Conservation (phyloP, 257 asterid genomes). For the Fraxinus excelsior region DNA sequence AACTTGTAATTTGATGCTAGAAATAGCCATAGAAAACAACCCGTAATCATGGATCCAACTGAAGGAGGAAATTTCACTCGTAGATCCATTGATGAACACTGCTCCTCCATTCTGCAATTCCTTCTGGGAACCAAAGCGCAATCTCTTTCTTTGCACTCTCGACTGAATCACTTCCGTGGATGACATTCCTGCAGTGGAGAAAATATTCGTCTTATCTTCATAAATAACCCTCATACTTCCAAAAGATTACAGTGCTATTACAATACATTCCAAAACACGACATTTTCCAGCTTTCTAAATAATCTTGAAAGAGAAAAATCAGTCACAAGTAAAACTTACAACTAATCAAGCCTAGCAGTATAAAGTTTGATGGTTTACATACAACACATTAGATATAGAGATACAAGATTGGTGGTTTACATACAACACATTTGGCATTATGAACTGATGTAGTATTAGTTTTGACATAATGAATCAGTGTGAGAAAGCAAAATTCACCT, state of each 20-base stretch:
- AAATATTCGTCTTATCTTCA: neutral
- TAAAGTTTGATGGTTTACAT: neutral
- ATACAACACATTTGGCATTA: neutral
- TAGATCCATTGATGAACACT: conserved; percentile 82
- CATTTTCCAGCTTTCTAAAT: no score
- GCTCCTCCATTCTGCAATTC: conserved; percentile 89
- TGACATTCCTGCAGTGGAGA: conserved; percentile 70
- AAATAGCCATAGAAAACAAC: neutral
- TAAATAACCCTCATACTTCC: neutral
- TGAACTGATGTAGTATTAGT: neutral
- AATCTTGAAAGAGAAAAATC: neutral
- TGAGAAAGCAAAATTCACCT: conserved; percentile 41
- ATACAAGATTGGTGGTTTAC: neutral
- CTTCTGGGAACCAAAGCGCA: conserved; percentile 97
- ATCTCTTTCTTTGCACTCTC: conserved; percentile 92
- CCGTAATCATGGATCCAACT: neutral
- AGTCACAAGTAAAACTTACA: neutral
- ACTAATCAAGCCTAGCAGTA: neutral
- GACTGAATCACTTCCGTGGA: conserved; percentile 92
- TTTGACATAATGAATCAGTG: neutral
- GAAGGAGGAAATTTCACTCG: conserved; percentile 39
- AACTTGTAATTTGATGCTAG: conserved; percentile 20
- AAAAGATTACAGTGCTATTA: neutral
- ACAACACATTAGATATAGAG: neutral
- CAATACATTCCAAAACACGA: neutral